These are phyloP conservation scores for Trichoderma koningiopsis DNA, from an alignment of 2,329 filamentous ascomycete genomes.

Conservation along the genomic window DNA sequence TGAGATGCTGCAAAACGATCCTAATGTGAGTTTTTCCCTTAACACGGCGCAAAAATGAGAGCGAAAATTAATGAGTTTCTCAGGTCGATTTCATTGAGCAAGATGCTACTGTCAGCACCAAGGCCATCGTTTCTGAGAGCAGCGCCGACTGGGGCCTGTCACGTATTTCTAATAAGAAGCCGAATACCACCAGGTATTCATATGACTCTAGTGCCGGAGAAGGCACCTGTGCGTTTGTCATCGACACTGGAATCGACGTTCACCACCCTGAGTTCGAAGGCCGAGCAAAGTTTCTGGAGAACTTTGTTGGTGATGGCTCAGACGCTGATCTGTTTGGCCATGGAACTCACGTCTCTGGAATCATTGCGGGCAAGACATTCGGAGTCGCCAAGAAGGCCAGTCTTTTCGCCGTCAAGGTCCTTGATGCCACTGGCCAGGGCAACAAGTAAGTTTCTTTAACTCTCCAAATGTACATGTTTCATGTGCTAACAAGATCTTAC, in stretches of 20 bases:
- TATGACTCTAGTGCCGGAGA: slow-evolving; percentile 41
- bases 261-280: slow-evolving; percentile 44
- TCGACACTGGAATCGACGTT: slow-evolving; percentile 46
- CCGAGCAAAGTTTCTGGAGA: slow-evolving; percentile 46
- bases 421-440: slow-evolving; percentile 33
- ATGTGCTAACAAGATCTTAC: background rate
- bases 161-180: slow-evolving; percentile 38
- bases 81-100: slow-evolving; percentile 44
- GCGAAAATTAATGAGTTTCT: slow-evolving; percentile 16
- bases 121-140: slow-evolving; percentile 41
- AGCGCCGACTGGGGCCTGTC: slow-evolving; percentile 43
- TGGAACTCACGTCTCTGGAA: slow-evolving; percentile 47
- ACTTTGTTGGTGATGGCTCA: slow-evolving; percentile 38
- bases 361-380: slow-evolving; percentile 40
- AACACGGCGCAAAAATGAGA: slow-evolving; percentile 15
- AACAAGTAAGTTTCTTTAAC: background rate
- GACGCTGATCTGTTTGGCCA: slow-evolving; percentile 46
- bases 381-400: slow-evolving; percentile 49
- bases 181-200: slow-evolving; percentile 34
- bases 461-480: background rate
- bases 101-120: slow-evolving; percentile 54
- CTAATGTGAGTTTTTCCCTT: slow-evolving; percentile 18
- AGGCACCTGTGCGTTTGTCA: slow-evolving; percentile 45
- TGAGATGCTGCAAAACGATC: slow-evolving; percentile 33
- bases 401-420: slow-evolving; percentile 51